Evolutionary conservation across 2,329 filamentous ascomycete genomes (phyloP), one percentile per base, ranked within the genome.

Genomic region (Aschersonia sp.): DNA sequence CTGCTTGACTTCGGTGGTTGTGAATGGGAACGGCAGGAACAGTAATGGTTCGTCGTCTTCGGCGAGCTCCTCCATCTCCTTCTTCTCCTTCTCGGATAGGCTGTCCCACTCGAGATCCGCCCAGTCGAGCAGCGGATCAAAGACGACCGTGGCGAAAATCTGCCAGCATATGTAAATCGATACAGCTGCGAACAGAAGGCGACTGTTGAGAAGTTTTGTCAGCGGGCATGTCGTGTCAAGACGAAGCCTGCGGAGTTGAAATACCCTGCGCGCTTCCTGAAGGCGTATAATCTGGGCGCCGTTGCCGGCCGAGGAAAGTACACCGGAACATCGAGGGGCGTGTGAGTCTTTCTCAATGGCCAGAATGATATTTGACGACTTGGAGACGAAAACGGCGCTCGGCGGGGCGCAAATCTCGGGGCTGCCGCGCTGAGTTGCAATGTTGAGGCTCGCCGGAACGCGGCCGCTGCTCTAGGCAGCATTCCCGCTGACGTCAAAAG

Each of bases 1-100:
- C 32, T 71, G 67, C 12, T 67, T 62, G 14, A 77, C 61, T 49
- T 66, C 53, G 45, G 68, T 69, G 1, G 69, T 75, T 2, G 75
- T 78, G 42, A 77, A 77, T 4, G 78, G 77, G 46, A 84, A 73
- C 0, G 81, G 77, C 6, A 84, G 70, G 50, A 83, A 83, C 5
- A 70, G 22, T 11, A 72, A 53, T 2, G 70, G 61, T 14, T 71
- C 66, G 11, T 66, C 64, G 4, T 70, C 65, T 2, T 69, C 66
- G 2, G 68, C 64, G 11, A 67, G 59, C 5, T 67, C 61, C 41
- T 66, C 59, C 37, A 67, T 53, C 44, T 64, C 63, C 48, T 64
- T 58, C 50, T 63, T 67, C 54, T 73, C 70, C 43, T 71, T 64
- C 29, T 68, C 64, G 1, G 66, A 65, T 45, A 70, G 53, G 11